Percentiles rank a stretch among this genome's conserved stretches.
These are phyloP conservation scores for Pseudotsuga menziesii DNA, from an alignment of 75 land plant genomes.

Conservation along the genomic window DNA sequence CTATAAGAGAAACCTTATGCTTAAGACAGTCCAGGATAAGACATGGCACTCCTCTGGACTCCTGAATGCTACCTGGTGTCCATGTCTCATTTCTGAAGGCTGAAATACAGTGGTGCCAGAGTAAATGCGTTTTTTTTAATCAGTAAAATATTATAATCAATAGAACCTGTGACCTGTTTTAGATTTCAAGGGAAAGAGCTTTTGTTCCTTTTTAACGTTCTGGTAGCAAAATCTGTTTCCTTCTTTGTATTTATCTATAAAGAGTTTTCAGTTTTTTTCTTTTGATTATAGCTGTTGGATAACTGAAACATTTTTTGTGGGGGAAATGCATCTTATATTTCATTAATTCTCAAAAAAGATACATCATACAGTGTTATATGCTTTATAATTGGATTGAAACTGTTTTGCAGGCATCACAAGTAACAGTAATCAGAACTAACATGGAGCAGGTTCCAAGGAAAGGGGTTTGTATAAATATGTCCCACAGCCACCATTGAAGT, in stretches of 20 bases:
- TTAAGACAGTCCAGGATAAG: not conserved
- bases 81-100: not conserved
- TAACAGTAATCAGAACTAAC: not conserved
- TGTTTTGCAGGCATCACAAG: conserved; percentile 3
- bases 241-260: not conserved
- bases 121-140: conserved; percentile 7
- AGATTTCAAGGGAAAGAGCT: not conserved
- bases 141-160: not conserved
- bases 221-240: not conserved
- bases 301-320: not conserved
- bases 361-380: too few relatives aligned
- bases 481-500: not conserved
- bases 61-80: not conserved
- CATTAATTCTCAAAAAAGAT: too few relatives aligned
- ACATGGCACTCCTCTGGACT: not conserved
- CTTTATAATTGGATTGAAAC: not conserved
- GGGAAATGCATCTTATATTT: not conserved
- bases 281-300: conserved; percentile 1
- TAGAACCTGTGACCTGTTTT: not conserved
- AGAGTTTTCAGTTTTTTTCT: not conserved
- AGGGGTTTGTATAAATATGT: not conserved
- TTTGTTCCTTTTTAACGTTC: not conserved
- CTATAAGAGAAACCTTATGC: not conserved
- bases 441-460: not conserved
- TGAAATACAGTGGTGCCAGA: not conserved